These are phyloP conservation scores for Globisporangium orthogonon DNA, from an alignment of 352 stramenopile genomes.

Conservation along the genomic window DNA sequence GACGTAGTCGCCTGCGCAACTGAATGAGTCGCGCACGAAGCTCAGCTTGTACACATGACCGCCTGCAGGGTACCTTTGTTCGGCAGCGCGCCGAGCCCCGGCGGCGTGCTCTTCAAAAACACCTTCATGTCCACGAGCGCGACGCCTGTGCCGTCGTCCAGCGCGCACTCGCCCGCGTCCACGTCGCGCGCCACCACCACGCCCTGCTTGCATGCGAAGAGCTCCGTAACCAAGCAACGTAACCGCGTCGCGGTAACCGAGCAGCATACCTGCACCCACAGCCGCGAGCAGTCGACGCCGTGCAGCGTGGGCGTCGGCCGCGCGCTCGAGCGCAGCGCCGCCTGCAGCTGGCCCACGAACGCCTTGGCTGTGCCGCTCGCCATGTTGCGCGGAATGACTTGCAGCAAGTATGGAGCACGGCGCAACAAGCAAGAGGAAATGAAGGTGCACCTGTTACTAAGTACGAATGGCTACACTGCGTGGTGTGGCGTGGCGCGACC, in stretches of 20 bases:
- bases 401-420: background rate
- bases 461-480: background rate
- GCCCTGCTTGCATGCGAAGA: constrained; percentile 20
- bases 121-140: constrained; percentile 49
- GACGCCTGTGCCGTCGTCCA: constrained; percentile 75
- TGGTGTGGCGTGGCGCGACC: no score
- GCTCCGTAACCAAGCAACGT: background rate
- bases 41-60: no score
- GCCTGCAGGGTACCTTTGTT: constrained; percentile 20
- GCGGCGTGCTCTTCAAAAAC: constrained; percentile 57
- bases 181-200: constrained; percentile 36
- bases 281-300: constrained; percentile 53
- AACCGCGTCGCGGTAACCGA: background rate
- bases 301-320: constrained; percentile 41
- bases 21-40: no score
- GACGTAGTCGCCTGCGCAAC: constrained; percentile 47
- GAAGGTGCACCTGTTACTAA: no score
- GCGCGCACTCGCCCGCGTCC: constrained; percentile 30
- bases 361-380: constrained; percentile 38
- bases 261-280: constrained; percentile 64
- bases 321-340: constrained; percentile 26
- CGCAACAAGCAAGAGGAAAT: no score
- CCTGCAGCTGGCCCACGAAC: constrained; percentile 52
- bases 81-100: constrained; percentile 31
- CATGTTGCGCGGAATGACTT: background rate